Base-by-base conservation (phyloP, 768 basidiomycete species). In the Bullera alba region DNA sequence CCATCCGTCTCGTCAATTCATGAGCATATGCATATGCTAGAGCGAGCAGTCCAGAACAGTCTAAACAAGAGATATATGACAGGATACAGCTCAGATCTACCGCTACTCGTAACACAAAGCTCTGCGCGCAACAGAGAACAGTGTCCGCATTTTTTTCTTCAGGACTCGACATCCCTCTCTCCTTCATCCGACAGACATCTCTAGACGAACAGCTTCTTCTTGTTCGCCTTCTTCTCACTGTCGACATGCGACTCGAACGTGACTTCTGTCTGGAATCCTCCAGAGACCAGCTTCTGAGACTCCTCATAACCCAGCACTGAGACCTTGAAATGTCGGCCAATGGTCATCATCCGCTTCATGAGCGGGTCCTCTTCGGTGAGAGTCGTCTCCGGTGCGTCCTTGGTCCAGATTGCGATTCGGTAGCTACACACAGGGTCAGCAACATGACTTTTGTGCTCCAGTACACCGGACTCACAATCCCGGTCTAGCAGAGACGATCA, bases 361-460 rank as follows among this genome's bases (percentile, higher is more conserved):
- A 93, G 75, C 48, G 76, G 63, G 50, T 80, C 80, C 49, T 65
- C 57, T 10, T 57, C 70, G 39, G 67, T 51, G 4, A 60, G 56
- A 17, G 52, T 53, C 8, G 55, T 38, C 21, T 59, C 65, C 28
- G 88, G 86, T 4, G 93, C 86, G 28, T 82, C 75, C 34, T 93
- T 82, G 42, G 95, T 99, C 95, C 95, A 99, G 77, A 99, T 93
- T 58, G 88, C 91, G 63, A 99, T 73, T 35, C 95, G 85, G 77
- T 90, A 99, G 74, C 97, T 97, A 73, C 85, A 83, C 5, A 41
- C 38, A 34, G 21, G 38, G 27, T 50, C 21, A 45, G 47, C 23
- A 32, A 34, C n/a, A 34, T 34, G 10, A 34, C 10, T 10, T 34
- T 14, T 10, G 12, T 8, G 37, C 8, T 10, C 7, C 22, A 10